Percentiles rank a stretch among this genome's conserved stretches.
phyloP scores from a whole-genome alignment of 768 basidiomycete genomes.

The Lanmaoa rubissima region DNA sequence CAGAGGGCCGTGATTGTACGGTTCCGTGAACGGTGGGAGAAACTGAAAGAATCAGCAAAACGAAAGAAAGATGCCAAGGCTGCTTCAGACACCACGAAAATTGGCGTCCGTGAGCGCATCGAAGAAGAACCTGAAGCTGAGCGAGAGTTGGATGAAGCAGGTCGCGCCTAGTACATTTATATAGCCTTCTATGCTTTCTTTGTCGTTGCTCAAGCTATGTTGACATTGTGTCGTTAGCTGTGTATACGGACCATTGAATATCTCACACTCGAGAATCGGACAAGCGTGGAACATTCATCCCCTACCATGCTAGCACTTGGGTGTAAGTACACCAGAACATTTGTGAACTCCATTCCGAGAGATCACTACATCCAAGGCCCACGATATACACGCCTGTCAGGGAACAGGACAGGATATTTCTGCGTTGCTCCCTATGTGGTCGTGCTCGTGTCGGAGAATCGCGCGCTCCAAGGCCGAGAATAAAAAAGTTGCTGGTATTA shows the following conservation, averaged over 20 bases:
- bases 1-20: conserved; percentile 82
- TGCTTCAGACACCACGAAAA: conserved; percentile 44
- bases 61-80: conserved; percentile 76
- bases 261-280: neutral
- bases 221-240: conserved; percentile 11
- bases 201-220: conserved; percentile 4
- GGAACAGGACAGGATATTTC: neutral
- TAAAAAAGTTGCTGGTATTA: neutral
- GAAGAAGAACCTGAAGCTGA: conserved; percentile 67
- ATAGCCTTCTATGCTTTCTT: conserved; percentile 1
- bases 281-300: neutral
- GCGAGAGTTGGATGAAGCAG: conserved; percentile 46
- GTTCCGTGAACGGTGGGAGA: conserved; percentile 87
- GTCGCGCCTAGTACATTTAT: neutral
- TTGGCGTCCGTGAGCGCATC: conserved; percentile 62
- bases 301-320: neutral
- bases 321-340: neutral
- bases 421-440: neutral
- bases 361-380: neutral
- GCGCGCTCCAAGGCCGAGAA: neutral
- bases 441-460: neutral
- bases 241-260: conserved; percentile 8
- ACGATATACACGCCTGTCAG: neutral
- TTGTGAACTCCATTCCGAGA: neutral
- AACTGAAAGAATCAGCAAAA: conserved; percentile 83